Evolutionary conservation across 805 yeast genomes (phyloP), one percentile per base, ranked within the genome.

Genomic region (Peterozyma toletana): DNA sequence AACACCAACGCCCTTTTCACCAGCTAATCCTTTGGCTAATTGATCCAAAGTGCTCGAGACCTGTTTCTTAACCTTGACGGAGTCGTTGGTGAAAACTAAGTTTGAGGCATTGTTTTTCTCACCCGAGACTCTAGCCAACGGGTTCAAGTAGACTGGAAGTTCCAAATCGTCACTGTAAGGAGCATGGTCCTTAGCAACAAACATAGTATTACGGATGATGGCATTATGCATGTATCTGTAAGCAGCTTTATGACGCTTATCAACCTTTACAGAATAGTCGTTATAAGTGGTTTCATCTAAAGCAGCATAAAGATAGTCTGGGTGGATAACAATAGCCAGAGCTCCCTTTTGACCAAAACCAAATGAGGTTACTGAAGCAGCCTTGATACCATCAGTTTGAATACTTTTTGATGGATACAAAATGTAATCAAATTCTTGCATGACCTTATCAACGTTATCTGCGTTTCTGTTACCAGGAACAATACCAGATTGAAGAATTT

Each of bases 281-380:
- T 79, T 80, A 68, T 88, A 95, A 51, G 83, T 76, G 35, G 68
- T 62, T 66, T 78, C 76, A 59, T 82, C 83, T 60, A 93, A 75
- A 33, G 87, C 80, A 48, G 95, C 95, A 63, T 70, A 88, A 67
- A 95, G 75, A 78, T 89, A 93, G 68, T 91, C 96, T 49, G 97
- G 86, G 70, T 91, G 95, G 51, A 93, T 75, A 45, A 81, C 85
- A 63, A 93, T 68, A 39, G 96, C 96, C 67, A 89, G 96, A 45
- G 89, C 99, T 71, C 99, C 99, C 77, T 93, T 93, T 73, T 93
- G 99, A 64, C 99, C 99, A 65, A 93, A 93, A 66, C 99, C 99
- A 64, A 93, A 93, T 2, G 99, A 93, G 5, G 98, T 93, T 40
- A 93, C 80, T 35, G 97, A 86, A 45, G 86, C 95, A 48, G 99